These are phyloP conservation scores for Aspergillus pseudoterreus DNA, from an alignment of 2,329 filamentous ascomycete species.

Conservation along the genomic window DNA sequence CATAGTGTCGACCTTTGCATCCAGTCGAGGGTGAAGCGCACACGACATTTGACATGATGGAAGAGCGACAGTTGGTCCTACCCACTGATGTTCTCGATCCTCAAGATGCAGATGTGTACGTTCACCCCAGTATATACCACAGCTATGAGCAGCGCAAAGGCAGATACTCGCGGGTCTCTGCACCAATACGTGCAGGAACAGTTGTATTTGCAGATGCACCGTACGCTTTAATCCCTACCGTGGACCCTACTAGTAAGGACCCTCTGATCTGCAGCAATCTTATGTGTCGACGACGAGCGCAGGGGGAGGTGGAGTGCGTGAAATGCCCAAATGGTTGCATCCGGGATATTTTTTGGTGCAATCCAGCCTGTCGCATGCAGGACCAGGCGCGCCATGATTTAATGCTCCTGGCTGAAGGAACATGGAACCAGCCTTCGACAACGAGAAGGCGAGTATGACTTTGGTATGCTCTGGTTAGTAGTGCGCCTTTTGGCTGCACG, in stretches of 20 bases:
- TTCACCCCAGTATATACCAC: not conserved
- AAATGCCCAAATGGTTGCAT: not conserved
- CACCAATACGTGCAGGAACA: not conserved
- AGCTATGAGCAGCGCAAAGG: not conserved
- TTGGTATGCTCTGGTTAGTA: conserved; percentile 3
- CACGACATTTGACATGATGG: not conserved
- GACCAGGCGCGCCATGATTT: not conserved
- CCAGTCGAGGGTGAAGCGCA: not conserved
- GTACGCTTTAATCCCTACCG: conserved; percentile 2
- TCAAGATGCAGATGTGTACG: not conserved
- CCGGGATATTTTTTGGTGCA: not conserved
- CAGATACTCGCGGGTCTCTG: not conserved
- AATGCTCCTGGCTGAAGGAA: not conserved
- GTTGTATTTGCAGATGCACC: conserved; percentile 2
- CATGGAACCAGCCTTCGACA: not conserved
- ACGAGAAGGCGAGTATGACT: not conserved
- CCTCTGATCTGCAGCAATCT: conserved; percentile 3
- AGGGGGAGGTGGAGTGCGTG: not conserved
- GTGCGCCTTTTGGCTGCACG: not conserved
- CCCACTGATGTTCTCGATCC: not conserved
- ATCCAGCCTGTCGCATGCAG: not conserved
- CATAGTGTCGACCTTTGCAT: too few relatives aligned
- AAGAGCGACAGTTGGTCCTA: not conserved
- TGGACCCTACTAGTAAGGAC: not conserved
- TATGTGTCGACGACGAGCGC: not conserved